Conservation (phyloP, 176 grass and related monocot species). For the Cymbopogon citratus region DNA sequence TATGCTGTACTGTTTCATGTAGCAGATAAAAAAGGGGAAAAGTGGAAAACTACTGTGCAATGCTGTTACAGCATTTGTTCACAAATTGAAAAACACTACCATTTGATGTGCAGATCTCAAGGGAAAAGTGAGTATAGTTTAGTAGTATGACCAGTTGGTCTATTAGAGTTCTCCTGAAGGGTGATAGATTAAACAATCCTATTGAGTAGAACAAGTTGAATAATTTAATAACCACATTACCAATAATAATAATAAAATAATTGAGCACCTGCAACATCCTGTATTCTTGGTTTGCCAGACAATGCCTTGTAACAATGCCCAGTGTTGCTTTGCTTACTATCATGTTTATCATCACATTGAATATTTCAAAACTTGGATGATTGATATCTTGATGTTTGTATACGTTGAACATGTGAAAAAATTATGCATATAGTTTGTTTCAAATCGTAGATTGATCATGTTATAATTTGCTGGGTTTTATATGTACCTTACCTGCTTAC, state of each 20-base stretch:
- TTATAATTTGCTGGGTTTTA: neutral
- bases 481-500: too few species aligned
- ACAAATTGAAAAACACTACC: neutral
- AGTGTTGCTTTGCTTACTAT: neutral
- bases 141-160: neutral
- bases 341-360: neutral
- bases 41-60: too few species aligned
- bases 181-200: neutral
- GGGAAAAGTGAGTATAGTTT: neutral
- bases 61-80: slow-evolving; percentile 4
- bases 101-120: neutral
- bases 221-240: neutral
- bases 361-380: neutral
- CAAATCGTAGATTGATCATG: neutral
- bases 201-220: neutral
- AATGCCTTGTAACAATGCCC: neutral
- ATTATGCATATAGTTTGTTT: neutral
- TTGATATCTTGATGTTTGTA: neutral
- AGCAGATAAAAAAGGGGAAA: neutral
- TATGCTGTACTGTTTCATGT: neutral
- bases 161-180: neutral
- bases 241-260: neutral
- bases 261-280: neutral
- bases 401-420: neutral
- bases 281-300: neutral